phyloP scores from a whole-genome alignment of 768 basidiomycete species.

The Suillus variegatus region DNA sequence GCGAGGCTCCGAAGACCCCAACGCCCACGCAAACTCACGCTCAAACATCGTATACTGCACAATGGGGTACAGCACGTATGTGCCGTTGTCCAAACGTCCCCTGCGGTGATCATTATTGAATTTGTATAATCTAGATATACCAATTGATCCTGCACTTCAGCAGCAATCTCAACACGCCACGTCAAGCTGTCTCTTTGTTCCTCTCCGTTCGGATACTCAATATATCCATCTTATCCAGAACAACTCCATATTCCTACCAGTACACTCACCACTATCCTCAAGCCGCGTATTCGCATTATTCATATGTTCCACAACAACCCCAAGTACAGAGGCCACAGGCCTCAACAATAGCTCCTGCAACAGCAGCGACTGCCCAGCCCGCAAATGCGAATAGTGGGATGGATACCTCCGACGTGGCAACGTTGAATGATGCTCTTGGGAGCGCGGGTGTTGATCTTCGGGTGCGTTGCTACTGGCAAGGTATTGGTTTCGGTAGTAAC shows the following conservation, averaged over 20 bases:
- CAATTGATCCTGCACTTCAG: conserved; percentile 70
- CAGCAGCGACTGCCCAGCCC: conserved; percentile 24
- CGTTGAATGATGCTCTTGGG: conserved; percentile 81
- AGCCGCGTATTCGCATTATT: conserved; percentile 46
- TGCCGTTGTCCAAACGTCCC: conserved; percentile 5
- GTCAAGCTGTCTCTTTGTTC: conserved; percentile 29
- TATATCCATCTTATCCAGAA: conserved; percentile 31
- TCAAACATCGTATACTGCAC: conserved; percentile 34
- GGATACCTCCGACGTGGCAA: conserved; percentile 73
- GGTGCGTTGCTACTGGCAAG: conserved; percentile 38
- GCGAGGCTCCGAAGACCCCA: conserved; percentile 36
- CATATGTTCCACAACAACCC: conserved; percentile 30
- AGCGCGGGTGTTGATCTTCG: conserved; percentile 87
- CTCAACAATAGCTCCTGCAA: conserved; percentile 14
- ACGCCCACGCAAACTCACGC: conserved; percentile 32
- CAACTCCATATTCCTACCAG: conserved; percentile 49
- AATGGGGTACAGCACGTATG: conserved; percentile 43
- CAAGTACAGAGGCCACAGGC: conserved; percentile 32
- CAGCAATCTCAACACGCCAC: conserved; percentile 52
- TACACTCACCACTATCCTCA: conserved; percentile 40
- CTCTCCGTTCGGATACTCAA: conserved; percentile 11
- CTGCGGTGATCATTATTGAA: conserved; percentile 1
- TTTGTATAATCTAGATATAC: conserved; percentile 46
- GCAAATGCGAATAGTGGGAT: conserved; percentile 36
- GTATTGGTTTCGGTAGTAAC: conserved; percentile 1